Evolutionary conservation across 306 rosid species (phyloP).

Genomic region (Prunus salicina): DNA sequence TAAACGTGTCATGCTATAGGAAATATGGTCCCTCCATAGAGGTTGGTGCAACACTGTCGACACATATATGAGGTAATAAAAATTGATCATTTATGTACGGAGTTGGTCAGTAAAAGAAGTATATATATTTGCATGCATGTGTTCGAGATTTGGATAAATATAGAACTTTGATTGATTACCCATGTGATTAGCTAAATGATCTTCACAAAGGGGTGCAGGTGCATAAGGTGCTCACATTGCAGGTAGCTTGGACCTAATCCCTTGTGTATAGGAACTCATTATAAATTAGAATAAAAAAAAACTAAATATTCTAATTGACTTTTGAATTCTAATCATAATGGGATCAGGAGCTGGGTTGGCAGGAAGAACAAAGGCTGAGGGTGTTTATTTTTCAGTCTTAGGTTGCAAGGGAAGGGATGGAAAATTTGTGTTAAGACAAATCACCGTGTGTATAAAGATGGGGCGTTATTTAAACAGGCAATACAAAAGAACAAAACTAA

Average conservation of each 20-base stretch:
- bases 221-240: background rate
- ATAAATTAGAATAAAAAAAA: background rate
- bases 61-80: background rate
- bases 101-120: background rate
- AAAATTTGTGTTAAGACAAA: too few relatives aligned
- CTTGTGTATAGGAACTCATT: background rate
- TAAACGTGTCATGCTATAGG: background rate
- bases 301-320: background rate
- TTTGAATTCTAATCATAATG: background rate
- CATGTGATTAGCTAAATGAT: background rate
- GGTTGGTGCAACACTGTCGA: background rate
- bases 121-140: background rate
- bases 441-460: too few relatives aligned
- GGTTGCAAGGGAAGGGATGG: too few relatives aligned
- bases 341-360: background rate
- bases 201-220: conserved; percentile 4
- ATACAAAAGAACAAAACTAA: too few relatives aligned
- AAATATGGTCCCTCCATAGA: background rate
- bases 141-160: background rate
- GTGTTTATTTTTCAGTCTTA: too few relatives aligned
- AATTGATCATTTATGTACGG: background rate
- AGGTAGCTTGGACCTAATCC: conserved; percentile 12
- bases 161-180: background rate
- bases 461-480: too few relatives aligned
- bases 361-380: background rate